Base-by-base conservation (phyloP, 2,329 filamentous ascomycete species). In the Parascedosporium putredinis region DNA sequence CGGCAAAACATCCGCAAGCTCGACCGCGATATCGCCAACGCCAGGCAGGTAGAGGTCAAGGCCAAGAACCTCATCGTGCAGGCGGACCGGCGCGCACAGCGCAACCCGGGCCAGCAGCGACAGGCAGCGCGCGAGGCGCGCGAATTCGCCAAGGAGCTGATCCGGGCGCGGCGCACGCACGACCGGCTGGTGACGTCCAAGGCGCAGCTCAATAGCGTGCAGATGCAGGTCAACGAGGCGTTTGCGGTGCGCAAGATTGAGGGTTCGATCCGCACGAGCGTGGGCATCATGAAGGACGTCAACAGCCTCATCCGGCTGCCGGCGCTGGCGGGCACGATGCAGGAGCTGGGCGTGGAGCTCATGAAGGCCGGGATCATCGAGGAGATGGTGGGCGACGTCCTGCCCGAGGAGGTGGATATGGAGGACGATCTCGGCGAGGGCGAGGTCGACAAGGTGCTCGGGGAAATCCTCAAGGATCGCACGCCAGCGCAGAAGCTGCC, bases 211-310 rank as follows among this genome's bases (percentile, higher is more conserved):
- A 83, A 84, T 63, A 91, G 85, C 57, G 91, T 98, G 40, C 84
- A 91, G 67, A 95, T 97, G 89, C 93, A 97, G 69, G 91, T 98
- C 61, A 88, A 90, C 61, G 91, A 97, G 70, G 90, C 93, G 1
- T 97, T 97, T 66, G 87, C 88, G 2, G 84, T 97, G 59, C 83
- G 88, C 58, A 95, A 95, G 74, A 97, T 98, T 55, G 90, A 97
- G 68, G 91, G 90, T 43, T 89, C 84, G 60, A 89, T 98, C 61
- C 79, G 81, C 57, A 84, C 86, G 38, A 88, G 83, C 58, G 90
- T 91, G 7, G 86, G 87, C 42, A 90, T 98, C 58, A 97, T 98
- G 93, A 91, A 90, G 68, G 89, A 97, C 64, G 88, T 98, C 52
- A 97, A 97, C 66, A 78, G 76, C 14, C 74, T 97, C 23, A 81